A percentile compares a stretch with the other conserved stretches of the same genome.
phyloP scores from a whole-genome alignment of 345 rosid species.

The Eucalyptus erythrocorys region DNA sequence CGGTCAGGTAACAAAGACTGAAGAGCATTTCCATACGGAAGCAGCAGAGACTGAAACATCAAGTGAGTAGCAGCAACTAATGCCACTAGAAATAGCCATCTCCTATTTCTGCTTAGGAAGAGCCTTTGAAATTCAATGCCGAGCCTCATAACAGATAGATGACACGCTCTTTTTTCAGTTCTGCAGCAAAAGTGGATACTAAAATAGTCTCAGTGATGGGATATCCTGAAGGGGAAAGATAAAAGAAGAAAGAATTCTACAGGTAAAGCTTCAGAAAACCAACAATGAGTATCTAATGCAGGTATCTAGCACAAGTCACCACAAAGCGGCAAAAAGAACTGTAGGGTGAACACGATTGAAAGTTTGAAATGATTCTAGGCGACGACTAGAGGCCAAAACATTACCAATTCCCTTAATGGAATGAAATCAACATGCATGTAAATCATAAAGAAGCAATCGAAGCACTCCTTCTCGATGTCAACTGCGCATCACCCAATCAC shows the following conservation, averaged over 20 bases:
- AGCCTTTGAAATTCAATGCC: conserved; percentile 7
- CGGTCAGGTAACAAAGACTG: conserved; percentile 33
- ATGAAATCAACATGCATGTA: background rate
- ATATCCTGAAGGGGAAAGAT: background rate
- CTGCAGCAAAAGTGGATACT: background rate
- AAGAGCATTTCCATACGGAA: conserved; percentile 59
- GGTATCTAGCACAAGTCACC: background rate
- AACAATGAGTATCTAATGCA: background rate
- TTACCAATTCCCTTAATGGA: background rate
- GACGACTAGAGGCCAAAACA: background rate
- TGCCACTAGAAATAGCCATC: conserved; percentile 46
- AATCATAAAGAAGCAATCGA: background rate
- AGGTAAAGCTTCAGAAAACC: background rate
- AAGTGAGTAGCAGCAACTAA: conserved; percentile 44
- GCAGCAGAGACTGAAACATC: conserved; percentile 49
- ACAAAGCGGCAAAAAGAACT: background rate
- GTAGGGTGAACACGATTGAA: background rate
- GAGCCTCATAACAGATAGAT: background rate
- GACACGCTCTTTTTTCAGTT: background rate
- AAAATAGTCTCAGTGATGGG: background rate
- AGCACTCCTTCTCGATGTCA: background rate
- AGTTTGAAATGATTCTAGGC: background rate
- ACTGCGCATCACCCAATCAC: background rate
- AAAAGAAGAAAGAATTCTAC: background rate
- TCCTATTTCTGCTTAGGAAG: conserved; percentile 23